Percentiles rank a stretch among this genome's conserved stretches.
Evolutionary conservation across 495 filamentous ascomycete species (phyloP).

Genomic region (Clavariopsis aquatica): DNA sequence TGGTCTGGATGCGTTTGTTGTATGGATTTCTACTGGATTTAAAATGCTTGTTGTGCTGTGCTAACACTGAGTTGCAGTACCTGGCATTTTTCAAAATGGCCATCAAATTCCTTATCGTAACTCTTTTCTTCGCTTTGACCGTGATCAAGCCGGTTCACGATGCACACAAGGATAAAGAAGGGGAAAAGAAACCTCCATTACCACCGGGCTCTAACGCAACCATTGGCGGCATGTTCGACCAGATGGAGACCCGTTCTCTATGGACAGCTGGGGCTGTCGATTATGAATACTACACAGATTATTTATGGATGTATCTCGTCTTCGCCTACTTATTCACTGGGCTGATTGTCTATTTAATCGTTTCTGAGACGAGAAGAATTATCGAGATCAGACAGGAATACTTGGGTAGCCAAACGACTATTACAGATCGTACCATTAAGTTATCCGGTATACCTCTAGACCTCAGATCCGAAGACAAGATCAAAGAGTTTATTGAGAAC

Average conservation of each 20-base stretch:
- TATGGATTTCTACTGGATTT: constrained; percentile 50
- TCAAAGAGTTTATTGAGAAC: constrained; percentile 84
- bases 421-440: constrained; percentile 91
- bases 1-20: constrained; percentile 92
- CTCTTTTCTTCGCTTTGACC: constrained; percentile 75
- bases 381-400: constrained; percentile 87
- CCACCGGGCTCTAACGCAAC: constrained; percentile 5
- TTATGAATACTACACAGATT: constrained; percentile 49
- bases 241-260: constrained; percentile 10
- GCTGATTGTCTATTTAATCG: constrained; percentile 78
- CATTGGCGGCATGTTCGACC: neutral
- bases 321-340: constrained; percentile 90
- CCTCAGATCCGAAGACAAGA: constrained; percentile 74
- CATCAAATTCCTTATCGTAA: constrained; percentile 73
- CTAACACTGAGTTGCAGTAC: constrained; percentile 57
- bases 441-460: constrained; percentile 85
- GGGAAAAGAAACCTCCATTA: neutral
- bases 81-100: constrained; percentile 93
- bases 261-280: constrained; percentile 16
- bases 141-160: constrained; percentile 86
- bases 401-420: constrained; percentile 85
- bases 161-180: constrained; percentile 50
- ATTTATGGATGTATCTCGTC: constrained; percentile 89
- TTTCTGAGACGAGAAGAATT: constrained; percentile 77
- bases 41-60: constrained; percentile 6